phyloP scores from a whole-genome alignment of 768 basidiomycete genomes.

The Chalciporus pseudorubinellus region DNA sequence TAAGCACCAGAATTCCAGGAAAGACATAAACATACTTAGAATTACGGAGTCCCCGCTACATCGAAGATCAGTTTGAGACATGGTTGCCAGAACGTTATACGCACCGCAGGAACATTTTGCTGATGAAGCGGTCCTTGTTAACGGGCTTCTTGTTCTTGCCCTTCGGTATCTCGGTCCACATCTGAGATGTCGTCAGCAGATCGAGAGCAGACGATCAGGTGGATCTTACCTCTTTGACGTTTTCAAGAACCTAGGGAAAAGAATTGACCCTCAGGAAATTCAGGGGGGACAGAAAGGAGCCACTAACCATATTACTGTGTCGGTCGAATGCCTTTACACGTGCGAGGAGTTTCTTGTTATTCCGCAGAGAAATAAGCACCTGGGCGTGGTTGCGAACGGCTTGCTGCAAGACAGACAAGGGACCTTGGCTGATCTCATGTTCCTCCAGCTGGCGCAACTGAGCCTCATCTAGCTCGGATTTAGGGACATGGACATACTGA shows the following conservation, averaged over 20 bases:
- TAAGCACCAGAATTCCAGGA: conserved; percentile 30
- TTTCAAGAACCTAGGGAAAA: conserved; percentile 82
- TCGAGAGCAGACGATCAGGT: neutral
- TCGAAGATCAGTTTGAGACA: conserved; percentile 11
- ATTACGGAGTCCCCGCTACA: conserved; percentile 95
- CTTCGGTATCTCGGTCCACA: conserved; percentile 99
- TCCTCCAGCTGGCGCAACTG: conserved; percentile 96
- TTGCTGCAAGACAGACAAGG: conserved; percentile 92
- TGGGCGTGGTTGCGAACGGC: conserved; percentile 97
- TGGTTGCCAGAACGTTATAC: conserved; percentile 21
- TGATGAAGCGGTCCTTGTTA: conserved; percentile 99
- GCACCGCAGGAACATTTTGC: conserved; percentile 96
- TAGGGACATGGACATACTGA: conserved; percentile 95
- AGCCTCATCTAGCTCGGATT: conserved; percentile 96
- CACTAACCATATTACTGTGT: conserved; percentile 94
- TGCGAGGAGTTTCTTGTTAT: conserved; percentile 96
- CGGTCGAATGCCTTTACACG: conserved; percentile 98
- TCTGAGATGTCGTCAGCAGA: conserved; percentile 47
- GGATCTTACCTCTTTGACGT: conserved; percentile 85
- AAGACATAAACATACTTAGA: conserved; percentile 61
- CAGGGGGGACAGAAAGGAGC: neutral
- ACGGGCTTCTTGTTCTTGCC: conserved; percentile 98
- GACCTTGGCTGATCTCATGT: conserved; percentile 98
- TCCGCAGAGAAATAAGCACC: conserved; percentile 93
- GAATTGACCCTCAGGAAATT: conserved; percentile 8